Percentiles rank a stretch among this genome's conserved stretches.
phyloP scores from a whole-genome alignment of 768 basidiomycete species.

The Termitomyces eurrhizus region DNA sequence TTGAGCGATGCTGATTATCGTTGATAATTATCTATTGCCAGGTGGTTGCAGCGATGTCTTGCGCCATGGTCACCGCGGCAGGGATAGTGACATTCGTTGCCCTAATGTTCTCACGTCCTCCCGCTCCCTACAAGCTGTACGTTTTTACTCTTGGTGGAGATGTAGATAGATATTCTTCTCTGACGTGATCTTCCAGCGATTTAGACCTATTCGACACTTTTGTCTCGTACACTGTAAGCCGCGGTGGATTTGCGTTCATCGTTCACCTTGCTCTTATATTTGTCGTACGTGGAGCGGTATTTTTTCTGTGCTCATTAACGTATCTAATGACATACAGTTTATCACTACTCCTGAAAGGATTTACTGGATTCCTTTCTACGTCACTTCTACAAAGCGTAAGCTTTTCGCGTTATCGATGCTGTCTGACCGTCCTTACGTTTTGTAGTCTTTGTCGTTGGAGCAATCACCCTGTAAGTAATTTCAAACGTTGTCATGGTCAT shows the following conservation, averaged over 20 bases:
- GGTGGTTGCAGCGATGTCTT: conserved; percentile 8
- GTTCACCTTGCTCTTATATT: conserved; percentile 15
- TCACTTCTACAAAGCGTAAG: conserved; percentile 12
- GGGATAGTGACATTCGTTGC: conserved; percentile 5
- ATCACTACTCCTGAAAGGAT: conserved; percentile 9
- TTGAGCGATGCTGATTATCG: background rate
- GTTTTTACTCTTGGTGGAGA: background rate
- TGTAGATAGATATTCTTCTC: background rate
- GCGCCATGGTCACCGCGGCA: conserved; percentile 9
- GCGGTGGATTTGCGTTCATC: conserved; percentile 10
- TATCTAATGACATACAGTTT: conserved; percentile 3
- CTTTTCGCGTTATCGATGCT: background rate
- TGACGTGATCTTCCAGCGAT: background rate
- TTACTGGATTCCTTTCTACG: conserved; percentile 17
- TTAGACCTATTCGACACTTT: conserved; percentile 11
- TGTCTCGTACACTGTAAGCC: conserved; percentile 11
- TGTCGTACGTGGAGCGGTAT: conserved; percentile 4
- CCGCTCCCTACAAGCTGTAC: conserved; percentile 12
- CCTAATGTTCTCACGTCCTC: conserved; percentile 6
- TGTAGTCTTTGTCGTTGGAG: conserved; percentile 14
- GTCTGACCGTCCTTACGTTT: background rate
- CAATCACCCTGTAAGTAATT: conserved; percentile 14
- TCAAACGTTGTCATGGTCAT: background rate
- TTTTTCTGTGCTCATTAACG: background rate
- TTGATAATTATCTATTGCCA: background rate